Base-by-base conservation (phyloP, 495 filamentous ascomycete species). In the Trichoderma gamsii region DNA sequence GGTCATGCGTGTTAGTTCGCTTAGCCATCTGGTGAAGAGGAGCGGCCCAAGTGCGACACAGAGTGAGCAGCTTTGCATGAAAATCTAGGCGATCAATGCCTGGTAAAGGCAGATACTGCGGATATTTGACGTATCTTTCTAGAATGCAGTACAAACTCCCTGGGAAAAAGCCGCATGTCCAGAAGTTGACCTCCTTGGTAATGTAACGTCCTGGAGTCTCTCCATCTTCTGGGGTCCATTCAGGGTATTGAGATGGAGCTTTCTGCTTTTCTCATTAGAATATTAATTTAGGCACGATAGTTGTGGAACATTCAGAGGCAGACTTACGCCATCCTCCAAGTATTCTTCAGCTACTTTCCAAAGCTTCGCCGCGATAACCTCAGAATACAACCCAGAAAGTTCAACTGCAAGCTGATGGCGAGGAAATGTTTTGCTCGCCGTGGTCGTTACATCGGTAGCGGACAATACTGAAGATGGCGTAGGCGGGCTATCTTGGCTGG, bases 91-190 rank as follows among this genome's bases (percentile, higher is more conserved):
- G 32, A 11, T 35, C 9, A 23, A 56, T 16, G 21, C 11, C 25
- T 32, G 35, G 32, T 41, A 61, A 38, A 38, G 8, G 71, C 21
- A 25, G 3, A 23, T 56, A 64, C 8, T 73, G 69, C 0, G 77
- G 76, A 66, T 72, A 76, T 63, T 74, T 76, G 63, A 75, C 72
- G 4, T 52, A 66, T 25, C 79, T 72, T 66, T 81, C 79, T 0
- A 77, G 65, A 0, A 80, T 61, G 0, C 67, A 44, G 66, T 78
- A 78, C 23, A 81, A 46, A 25, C 51, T 71, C 0, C 78, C 78
- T 0, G 79, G 79, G 56, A 80, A 81, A 69, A 81, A 80, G 11
- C 79, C 78, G 63, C 76, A 81, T 2, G 79, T 80, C 79, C 79
- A 80, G 64, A 80, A 81, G 1, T 76, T 69, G 0, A 73, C 72